Conservation (phyloP, 176 grass and related monocot genomes). For the Elymus sibiricus region DNA sequence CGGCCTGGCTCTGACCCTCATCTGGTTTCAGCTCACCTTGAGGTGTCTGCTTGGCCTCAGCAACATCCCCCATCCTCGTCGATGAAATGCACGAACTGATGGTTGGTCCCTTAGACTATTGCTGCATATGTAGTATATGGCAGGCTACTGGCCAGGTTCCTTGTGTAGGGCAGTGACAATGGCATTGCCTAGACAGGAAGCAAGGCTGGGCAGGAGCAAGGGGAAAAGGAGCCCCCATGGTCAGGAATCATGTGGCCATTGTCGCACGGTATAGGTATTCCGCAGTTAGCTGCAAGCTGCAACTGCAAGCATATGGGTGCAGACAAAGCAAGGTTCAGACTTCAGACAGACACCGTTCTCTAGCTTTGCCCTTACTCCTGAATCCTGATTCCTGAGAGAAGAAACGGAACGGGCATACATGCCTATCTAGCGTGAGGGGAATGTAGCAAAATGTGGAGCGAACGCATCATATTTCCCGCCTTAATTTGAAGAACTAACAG, state of each 20-base stretch:
- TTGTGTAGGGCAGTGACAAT: slow-evolving; percentile 34
- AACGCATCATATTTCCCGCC: not conserved
- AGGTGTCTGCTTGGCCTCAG: not conserved
- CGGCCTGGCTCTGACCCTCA: not conserved
- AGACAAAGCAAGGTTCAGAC: slow-evolving; percentile 1
- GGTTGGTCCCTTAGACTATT: not conserved
- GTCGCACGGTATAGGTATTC: slow-evolving; percentile 7
- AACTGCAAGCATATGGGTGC: not conserved
- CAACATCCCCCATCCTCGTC: not conserved
- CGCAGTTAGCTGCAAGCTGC: not conserved
- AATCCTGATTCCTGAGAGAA: not conserved
- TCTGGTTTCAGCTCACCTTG: not conserved
- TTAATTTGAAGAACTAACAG: not conserved
- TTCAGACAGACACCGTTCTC: not conserved
- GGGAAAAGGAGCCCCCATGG: not conserved
- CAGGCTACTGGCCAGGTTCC: not conserved
- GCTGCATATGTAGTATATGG: slow-evolving; percentile 19
- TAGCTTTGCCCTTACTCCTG: not conserved
- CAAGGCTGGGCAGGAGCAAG: slow-evolving; percentile 24
- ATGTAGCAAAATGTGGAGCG: not conserved
- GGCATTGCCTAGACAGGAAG: slow-evolving; percentile 44
- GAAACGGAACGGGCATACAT: not conserved
- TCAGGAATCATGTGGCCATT: slow-evolving; percentile 24
- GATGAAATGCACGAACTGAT: not conserved
- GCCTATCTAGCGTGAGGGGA: not conserved